These are phyloP conservation scores for Zygoascus biomembranicola DNA, from an alignment of 805 yeast genomes.

Conservation along the genomic window DNA sequence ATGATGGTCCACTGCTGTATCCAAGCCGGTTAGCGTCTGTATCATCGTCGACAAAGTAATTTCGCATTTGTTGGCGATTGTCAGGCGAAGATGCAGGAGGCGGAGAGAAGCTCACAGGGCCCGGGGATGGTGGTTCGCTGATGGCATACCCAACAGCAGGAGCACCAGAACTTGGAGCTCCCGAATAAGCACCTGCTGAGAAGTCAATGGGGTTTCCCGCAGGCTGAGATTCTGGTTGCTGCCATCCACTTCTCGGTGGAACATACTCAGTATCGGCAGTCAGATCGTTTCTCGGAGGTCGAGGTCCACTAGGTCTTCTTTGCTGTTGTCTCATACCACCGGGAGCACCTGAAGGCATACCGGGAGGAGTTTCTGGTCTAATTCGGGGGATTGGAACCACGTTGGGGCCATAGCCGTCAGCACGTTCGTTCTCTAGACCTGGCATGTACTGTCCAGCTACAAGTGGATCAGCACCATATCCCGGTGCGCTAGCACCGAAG, in stretches of 20 bases:
- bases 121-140: background rate
- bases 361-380: conserved; percentile 7
- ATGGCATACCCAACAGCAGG: background rate
- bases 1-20: background rate
- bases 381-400: conserved; percentile 25
- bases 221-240: background rate
- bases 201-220: background rate
- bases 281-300: conserved; percentile 1
- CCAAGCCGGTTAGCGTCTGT: background rate
- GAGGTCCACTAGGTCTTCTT: conserved; percentile 6
- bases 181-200: background rate
- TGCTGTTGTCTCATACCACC: background rate
- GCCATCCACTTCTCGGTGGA: conserved; percentile 6
- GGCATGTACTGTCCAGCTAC: conserved; percentile 25
- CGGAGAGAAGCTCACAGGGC: conserved; percentile 1
- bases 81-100: background rate
- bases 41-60: conserved; percentile 7
- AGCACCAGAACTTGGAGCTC: background rate
- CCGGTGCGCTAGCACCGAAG: background rate
- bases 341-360: background rate
- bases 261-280: background rate
- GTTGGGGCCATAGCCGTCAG: conserved; percentile 20
- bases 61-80: conserved; percentile 6
- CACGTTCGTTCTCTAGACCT: conserved; percentile 15
- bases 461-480: background rate